phyloP scores from a whole-genome alignment of 306 rosid species.

The Prunus salicina region DNA sequence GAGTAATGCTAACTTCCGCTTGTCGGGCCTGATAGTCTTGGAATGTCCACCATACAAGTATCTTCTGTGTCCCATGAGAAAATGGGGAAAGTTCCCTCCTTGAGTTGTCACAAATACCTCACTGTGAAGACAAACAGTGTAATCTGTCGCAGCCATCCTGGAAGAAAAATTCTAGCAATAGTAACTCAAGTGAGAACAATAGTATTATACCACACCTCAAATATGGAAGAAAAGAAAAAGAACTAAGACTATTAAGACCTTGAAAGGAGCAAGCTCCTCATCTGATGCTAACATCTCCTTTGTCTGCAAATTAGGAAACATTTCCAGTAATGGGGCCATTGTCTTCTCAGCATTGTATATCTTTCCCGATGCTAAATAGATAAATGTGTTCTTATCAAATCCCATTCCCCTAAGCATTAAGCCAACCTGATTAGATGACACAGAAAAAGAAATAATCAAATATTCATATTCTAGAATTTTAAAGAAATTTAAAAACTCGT shows the following conservation, averaged over 20 bases:
- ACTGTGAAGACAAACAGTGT: conserved; percentile 96
- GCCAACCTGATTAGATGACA: conserved; percentile 65
- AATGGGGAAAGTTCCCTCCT: conserved; percentile 99
- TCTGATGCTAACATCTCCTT: conserved; percentile 79
- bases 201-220: conserved; percentile 10
- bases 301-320: conserved; percentile 89
- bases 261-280: conserved; percentile 80
- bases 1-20: conserved; percentile 81
- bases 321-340: conserved; percentile 82
- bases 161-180: conserved; percentile 81
- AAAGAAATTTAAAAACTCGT: background rate
- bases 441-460: conserved; percentile 17
- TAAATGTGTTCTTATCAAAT: conserved; percentile 71
- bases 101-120: conserved; percentile 99
- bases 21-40: conserved; percentile 93
- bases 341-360: conserved; percentile 78
- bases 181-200: conserved; percentile 45
- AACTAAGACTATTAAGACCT: conserved; percentile 38
- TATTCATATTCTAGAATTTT: background rate
- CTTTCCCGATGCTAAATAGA: conserved; percentile 89
- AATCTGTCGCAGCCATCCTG: conserved; percentile 99
- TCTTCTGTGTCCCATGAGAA: conserved; percentile 91
- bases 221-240: conserved; percentile 13
- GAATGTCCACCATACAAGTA: conserved; percentile 93
- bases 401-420: conserved; percentile 99